Conservation (phyloP, 371 early-diverging fungal genomes). For the Quaeritorhiza haematococci region DNA sequence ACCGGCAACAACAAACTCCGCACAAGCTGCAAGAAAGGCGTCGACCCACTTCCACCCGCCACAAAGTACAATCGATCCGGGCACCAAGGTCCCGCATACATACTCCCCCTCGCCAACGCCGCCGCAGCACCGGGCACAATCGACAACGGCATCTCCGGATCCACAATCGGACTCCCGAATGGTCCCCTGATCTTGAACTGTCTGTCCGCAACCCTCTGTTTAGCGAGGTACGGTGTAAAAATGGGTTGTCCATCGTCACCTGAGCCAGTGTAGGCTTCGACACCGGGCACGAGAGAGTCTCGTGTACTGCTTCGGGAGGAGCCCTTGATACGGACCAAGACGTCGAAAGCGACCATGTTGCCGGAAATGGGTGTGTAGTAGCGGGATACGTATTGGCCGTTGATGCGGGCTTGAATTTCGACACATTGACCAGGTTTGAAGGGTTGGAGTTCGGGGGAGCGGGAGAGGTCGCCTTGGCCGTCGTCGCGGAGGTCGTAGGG, state of each 20-base stretch:
- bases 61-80: conserved; percentile 9
- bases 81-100: too few relatives aligned
- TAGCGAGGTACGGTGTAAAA: too few relatives aligned
- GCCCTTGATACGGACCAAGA: conserved; percentile 1
- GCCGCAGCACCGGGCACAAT: not conserved
- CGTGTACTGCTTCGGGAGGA: too few relatives aligned
- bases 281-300: too few relatives aligned
- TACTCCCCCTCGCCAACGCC: too few relatives aligned
- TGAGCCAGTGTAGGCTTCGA: too few relatives aligned
- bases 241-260: too few relatives aligned
- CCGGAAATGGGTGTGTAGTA: conserved; percentile 24
- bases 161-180: conserved; percentile 28
- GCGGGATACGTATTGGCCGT: conserved; percentile 3
- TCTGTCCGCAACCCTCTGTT: conserved; percentile 27
- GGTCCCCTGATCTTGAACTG: conserved; percentile 43
- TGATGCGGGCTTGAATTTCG: conserved; percentile 15
- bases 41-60: conserved; percentile 11
- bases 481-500: conserved; percentile 14
- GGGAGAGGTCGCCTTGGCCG: conserved; percentile 7
- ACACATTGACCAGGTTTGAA: conserved; percentile 17
- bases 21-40: conserved; percentile 14
- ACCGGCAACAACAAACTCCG: conserved; percentile 8
- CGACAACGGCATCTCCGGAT: conserved; percentile 16
- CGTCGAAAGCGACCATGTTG: conserved; percentile 14
- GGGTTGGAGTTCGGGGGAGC: too few relatives aligned